Base-by-base conservation (phyloP, 2,329 filamentous ascomycete species). In the Emmonsiellopsis sp. region DNA sequence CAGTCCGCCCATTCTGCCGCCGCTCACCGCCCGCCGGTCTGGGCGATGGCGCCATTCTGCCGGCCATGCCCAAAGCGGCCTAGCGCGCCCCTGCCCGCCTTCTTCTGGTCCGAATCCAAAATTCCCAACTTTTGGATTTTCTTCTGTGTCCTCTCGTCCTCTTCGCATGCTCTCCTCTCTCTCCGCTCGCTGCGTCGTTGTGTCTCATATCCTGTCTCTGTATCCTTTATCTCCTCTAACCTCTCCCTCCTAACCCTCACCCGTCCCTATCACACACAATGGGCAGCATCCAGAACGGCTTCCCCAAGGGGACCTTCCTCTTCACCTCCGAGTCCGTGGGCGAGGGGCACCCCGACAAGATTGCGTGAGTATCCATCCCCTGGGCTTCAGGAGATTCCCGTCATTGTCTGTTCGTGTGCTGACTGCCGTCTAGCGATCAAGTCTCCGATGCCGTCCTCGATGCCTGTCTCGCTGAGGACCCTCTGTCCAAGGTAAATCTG, bases 381-480 rank as follows among this genome's bases (percentile, higher is more conserved):
- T 67, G 65, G 67, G 45, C 43, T 45, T 35, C 15, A 16, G 44
- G 55, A 45, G 16, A 16, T 15, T 9, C 35, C 35, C 38, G n/a
- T 16, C 5, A 49, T 30, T 49, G 20, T 38, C 20, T 6, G 31
- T 49, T 32, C 31, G 20, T 26, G 20, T 48, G 32, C 43, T 47
- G 37, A 52, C 55, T 55, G 41, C 51, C 49, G 26, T 52, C 57
- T 58, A 82, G 79, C 74, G 93, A 98, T 74, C 93, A 98, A 80
- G 89, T 97, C 70, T 97, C 92, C 59, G 93, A 98, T 79, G 92
- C 93, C 67, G 83, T 98, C 69, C 91, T 98, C 79, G 93, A 98
- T 81, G 93, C 93, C 78, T 97, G 93, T 79, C 80, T 98, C 70
- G 80, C 80, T 59, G 87, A 93, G 76, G 93, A 98, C 74, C 92